Base-by-base conservation (phyloP, 2,329 filamentous ascomycete genomes). In the Tolypocladium amazonense region DNA sequence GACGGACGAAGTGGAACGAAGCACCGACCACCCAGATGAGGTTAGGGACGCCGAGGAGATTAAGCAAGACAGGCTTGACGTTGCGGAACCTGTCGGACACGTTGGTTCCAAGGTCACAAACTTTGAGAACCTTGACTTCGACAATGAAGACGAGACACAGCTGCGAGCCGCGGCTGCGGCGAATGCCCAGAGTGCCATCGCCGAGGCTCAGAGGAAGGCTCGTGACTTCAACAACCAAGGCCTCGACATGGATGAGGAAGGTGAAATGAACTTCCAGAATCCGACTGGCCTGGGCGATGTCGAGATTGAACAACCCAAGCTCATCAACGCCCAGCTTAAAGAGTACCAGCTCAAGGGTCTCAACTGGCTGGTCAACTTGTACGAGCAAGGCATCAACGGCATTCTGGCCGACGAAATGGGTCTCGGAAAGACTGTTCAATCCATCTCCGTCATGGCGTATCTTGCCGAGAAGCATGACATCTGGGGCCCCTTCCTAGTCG, bases 241-340 rank as follows among this genome's bases (percentile, higher is more conserved):
- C 69, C 67, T 74, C 9, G 85, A 84, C 60, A 86, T 89, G 73
- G 89, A 94, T 65, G 92, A 97, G 61, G 92, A 97, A 69, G 93
- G 92, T 67, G 94, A 99, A 76, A 90, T 99, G 89, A 99, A 99
- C 77, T 99, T 99, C 80, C 94, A 99, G 77, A 97, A 99, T 72
- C 94, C 94, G 0, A 94, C 92, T 4, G 94, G 93, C 69, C 82
- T 99, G 67, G 93, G 93, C 67, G 92, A 94, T 67, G 91, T 96
- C 65, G 90, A 96, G 69, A 91, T 99, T 60, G 88, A 92, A 63
- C 94, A 99, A 72, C 94, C 94, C 11, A 95, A 92, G 75, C 86
- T 97, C 76, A 84, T 99, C 69, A 92, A 90, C 64, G 90, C 92
- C 57, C 90, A 96, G 71, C 85, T 99, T 70, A 99, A 99, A 73